These are phyloP conservation scores for Aleurites moluccanus DNA, from an alignment of 441 rosid species.

Conservation along the genomic window DNA sequence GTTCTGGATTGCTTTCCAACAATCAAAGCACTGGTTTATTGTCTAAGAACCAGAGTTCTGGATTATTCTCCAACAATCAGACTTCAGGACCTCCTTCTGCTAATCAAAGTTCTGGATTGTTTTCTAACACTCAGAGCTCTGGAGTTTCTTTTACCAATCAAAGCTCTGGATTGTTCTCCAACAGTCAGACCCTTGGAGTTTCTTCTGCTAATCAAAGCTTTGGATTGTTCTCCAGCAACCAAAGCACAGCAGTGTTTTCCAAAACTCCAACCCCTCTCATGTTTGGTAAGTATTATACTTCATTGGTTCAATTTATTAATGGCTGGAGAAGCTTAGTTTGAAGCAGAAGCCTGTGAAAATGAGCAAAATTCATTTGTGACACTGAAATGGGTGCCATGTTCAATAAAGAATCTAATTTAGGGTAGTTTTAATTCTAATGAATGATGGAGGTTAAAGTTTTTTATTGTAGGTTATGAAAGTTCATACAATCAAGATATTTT, in stretches of 20 bases:
- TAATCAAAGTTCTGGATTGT: slow-evolving; percentile 23
- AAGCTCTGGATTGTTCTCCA: slow-evolving; percentile 21
- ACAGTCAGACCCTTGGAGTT: slow-evolving; percentile 24
- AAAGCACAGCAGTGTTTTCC: slow-evolving; percentile 25
- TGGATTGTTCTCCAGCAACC: slow-evolving; percentile 26
- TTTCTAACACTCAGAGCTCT: slow-evolving; percentile 10
- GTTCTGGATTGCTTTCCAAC: slow-evolving; percentile 27
- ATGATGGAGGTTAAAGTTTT: background rate
- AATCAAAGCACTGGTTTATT: slow-evolving; percentile 37
- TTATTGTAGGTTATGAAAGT: background rate
- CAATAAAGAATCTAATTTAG: background rate
- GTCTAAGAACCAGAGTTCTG: slow-evolving; percentile 39
- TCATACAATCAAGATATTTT: no score
- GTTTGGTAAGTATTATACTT: slow-evolving; percentile 47
- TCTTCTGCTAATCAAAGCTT: slow-evolving; percentile 26
- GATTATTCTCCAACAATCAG: slow-evolving; percentile 24
- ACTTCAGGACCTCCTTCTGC: slow-evolving; percentile 16
- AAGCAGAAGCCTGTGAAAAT: background rate
- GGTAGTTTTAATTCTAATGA: background rate
- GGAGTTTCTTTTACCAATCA: slow-evolving; percentile 19
- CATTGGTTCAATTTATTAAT: slow-evolving; percentile 13
- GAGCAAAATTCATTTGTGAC: background rate
- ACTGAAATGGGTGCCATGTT: background rate
- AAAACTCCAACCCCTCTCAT: slow-evolving; percentile 35
- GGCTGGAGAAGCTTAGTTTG: slow-evolving; percentile 6